These are phyloP conservation scores for Arabis alpina DNA, from an alignment of 345 rosid species.

Conservation along the genomic window DNA sequence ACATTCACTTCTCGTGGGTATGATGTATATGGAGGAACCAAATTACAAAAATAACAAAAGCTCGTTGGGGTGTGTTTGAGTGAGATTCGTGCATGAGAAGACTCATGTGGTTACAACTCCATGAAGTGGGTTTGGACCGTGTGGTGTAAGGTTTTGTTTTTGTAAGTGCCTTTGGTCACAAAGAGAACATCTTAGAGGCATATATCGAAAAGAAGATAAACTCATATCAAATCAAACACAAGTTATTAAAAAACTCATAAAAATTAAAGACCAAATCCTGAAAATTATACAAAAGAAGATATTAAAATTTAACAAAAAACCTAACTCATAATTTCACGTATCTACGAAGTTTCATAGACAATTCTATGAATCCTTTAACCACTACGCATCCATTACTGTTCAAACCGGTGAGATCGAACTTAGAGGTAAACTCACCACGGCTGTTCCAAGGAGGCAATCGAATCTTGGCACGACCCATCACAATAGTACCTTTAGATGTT, in stretches of 20 bases:
- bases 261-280: neutral
- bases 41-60: neutral
- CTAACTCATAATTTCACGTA: neutral
- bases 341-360: slow-evolving; percentile 26
- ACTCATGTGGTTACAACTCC: slow-evolving; percentile 71
- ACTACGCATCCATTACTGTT: slow-evolving; percentile 14
- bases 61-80: slow-evolving; percentile 89
- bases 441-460: slow-evolving; percentile 6
- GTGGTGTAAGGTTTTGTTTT: slow-evolving; percentile 54
- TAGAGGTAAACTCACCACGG: neutral
- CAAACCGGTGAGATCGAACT: neutral
- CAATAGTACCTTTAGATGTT: slow-evolving; percentile 21
- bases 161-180: slow-evolving; percentile 93
- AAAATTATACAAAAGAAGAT: neutral
- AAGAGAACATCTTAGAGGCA: slow-evolving; percentile 74
- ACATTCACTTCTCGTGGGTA: slow-evolving; percentile 85
- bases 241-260: neutral
- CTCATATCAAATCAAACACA: too few relatives aligned
- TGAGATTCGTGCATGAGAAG: too few relatives aligned
- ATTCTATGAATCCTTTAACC: slow-evolving; percentile 2
- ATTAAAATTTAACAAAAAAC: too few relatives aligned
- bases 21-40: slow-evolving; percentile 58
- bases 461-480: slow-evolving; percentile 33
- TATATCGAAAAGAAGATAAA: slow-evolving; percentile 61
- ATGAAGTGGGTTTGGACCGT: slow-evolving; percentile 77